Evolutionary conservation across 2,329 filamentous ascomycete species (phyloP), one percentile per base, ranked within the genome.

Genomic region (Alternaria brassicae): DNA sequence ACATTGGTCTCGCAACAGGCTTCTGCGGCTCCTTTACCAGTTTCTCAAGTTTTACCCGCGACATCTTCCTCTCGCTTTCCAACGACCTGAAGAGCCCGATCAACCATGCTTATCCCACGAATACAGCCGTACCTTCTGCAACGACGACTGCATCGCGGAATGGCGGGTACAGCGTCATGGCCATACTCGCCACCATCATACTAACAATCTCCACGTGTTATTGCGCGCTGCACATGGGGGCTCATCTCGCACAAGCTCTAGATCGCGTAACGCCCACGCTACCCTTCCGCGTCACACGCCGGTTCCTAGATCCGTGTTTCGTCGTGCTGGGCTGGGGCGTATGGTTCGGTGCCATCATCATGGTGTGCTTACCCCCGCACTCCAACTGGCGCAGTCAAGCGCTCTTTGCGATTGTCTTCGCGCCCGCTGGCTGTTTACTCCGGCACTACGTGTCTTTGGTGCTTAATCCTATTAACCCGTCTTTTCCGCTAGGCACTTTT

Each of bases 11-110:
- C 6, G 87, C 91, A 0, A 96, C 91, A 0, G 94, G 91, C 10
- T 95, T 95, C 77, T 96, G 92, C 71, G 92, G 94, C 62, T 93
- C 91, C 66, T 91, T 95, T 71, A 97, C 93, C 0, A 93, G 90
- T 9, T 97, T 97, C 78, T 96, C 93, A 0, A 88, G 89, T 19
- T 96, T 96, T 73, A 88, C 93, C 45, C 85, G 91, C 6, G 93
- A 96, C 69, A 79, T 84, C 13, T 96, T 96, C 73, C 84, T 96
- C 21, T 89, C 91, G 0, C 79, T 96, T 17, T 89, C 91, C 4
- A 95, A 97, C 72, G 85, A 90, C 63, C 79, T 96, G 10, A 81
- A 85, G 0, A 80, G 83, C 1, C 84, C 86, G 0, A 78, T 82
- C 67, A 71, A 76, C 53, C 74, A 83, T 64, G 50, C 66, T 1